Evolutionary conservation across 352 stramenopile species (phyloP), one percentile per base, ranked within the genome.

Genomic region (Globisporangium iwayamae): DNA sequence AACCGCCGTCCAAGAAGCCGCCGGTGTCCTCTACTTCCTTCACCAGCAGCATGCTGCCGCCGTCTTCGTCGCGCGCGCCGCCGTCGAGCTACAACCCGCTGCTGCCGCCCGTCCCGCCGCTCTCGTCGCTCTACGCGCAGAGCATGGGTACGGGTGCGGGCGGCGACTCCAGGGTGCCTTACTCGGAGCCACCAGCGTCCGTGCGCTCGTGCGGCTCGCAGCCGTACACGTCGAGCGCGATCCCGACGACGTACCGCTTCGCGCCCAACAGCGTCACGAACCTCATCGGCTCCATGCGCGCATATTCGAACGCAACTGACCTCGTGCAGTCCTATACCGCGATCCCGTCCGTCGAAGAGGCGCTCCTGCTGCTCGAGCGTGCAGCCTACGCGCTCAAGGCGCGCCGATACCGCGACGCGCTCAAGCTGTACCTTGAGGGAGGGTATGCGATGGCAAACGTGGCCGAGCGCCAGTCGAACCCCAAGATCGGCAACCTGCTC

Each of bases 401-500:
- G n/a, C 59, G 79, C 3, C 82, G 87, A 0, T 94, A 92, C 65
- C 83, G 83, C 0, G 85, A 94, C 61, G 87, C 87, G 0, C 69
- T 96, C 6, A 89, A 89, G 66, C 70, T 94, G 2, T 96, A 93
- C 60, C 65, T 96, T 14, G 87, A 96, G 62, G 85, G 85, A 13
- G 87, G 85, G 0, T 93, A 96, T 60, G 85, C 86, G 16, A 91
- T 96, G 74, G 84, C 85, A 4, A 91, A 90, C 55, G 85, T 90
- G 0, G 87, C 85, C 0, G 85, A 96, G 66, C 78, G 79, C 0
- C 83, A 96, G 70, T 72, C 75, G 20, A 86, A 90, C 64, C 78
- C 83, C 32, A 93, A 94, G 62, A 92, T 96, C 62, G 85, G 81
- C 65, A 96, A 96, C 69, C 59, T 96, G 62, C 74, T 95, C 52